Base-by-base conservation (phyloP, 2,329 filamentous ascomycete species). In the Colletotrichum musae region DNA sequence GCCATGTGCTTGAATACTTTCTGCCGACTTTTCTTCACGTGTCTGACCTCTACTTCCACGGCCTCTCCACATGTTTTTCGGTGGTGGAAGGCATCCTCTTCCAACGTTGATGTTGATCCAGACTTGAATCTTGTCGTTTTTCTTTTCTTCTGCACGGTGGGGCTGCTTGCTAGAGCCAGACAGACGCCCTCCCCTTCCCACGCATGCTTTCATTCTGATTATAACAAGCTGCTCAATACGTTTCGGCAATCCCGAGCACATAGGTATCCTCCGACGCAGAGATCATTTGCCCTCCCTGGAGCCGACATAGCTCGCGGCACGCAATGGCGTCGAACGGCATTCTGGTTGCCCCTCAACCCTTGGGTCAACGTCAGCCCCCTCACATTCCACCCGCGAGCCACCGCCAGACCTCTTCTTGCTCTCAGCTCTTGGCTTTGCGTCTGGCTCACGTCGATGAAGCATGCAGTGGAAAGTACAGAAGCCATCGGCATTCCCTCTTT, bases 391-490 rank as follows among this genome's bases (percentile, higher is more conserved):
- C 10, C n/a, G n/a, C 26, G 15, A 41, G n/a, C 36, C 24, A n/a
- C 21, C n/a, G 32, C 58, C 12, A 24, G 21, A 24, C n/a, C 16
- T 57, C 21, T 51, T 47, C 39, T 21, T 43, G 15, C 15, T 18
- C 32, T 43, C 18, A 16, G 47, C 32, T 24, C 26, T 18, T n/a
- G 52, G 24, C 26, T 18, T 16, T 41, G 28, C 39, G 28, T 16
- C 47, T 36, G 36, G 36, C 28, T 41, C 36, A n/a, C 16, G 16
- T 36, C 21, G 26, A 51, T 36, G 39, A 63, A 63, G 52, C 59
- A 63, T 52, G 64, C 9, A 26, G 64, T 57, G 51, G 51, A 57
- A 52, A 62, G 58, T 57, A 39, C 51, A 3, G 58, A 28, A 52
- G 24, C 43, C 50, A 28, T 26, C 32, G 43, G 32, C 32, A 62